Conservation (phyloP, 495 filamentous ascomycete species). For the Bacidia rubella region DNA sequence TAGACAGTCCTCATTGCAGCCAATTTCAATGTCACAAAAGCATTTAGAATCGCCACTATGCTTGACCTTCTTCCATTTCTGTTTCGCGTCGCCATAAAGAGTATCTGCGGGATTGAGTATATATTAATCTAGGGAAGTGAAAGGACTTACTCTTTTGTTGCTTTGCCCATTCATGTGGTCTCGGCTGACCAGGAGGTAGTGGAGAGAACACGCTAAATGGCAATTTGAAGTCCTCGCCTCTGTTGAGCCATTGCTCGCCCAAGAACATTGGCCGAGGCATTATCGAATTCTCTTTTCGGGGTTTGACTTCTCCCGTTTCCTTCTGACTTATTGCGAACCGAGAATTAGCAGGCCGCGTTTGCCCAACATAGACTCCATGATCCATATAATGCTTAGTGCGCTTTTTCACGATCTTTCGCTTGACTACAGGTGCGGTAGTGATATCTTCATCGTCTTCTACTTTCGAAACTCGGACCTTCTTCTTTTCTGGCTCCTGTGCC, state of each 20-base stretch:
- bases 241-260: slow-evolving; percentile 45
- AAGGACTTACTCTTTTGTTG: slow-evolving; percentile 66
- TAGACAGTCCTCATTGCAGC: slow-evolving; percentile 80
- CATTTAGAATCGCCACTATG: slow-evolving; percentile 64
- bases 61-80: slow-evolving; percentile 69
- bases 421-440: slow-evolving; percentile 14
- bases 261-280: slow-evolving; percentile 59
- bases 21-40: slow-evolving; percentile 60
- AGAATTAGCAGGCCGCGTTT: slow-evolving; percentile 49
- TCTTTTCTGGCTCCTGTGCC: slow-evolving; percentile 26
- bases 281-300: slow-evolving; percentile 26
- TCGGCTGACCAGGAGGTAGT: slow-evolving; percentile 69
- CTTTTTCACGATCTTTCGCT: slow-evolving; percentile 24
- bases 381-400: slow-evolving; percentile 59
- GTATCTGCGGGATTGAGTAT: slow-evolving; percentile 48
- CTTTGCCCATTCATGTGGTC: slow-evolving; percentile 80
- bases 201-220: slow-evolving; percentile 85
- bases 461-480: slow-evolving; percentile 37
- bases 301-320: slow-evolving; percentile 36
- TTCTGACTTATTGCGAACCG: slow-evolving; percentile 49
- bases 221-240: slow-evolving; percentile 66
- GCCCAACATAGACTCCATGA: slow-evolving; percentile 82
- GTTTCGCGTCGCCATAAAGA: slow-evolving; percentile 79
- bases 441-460: slow-evolving; percentile 29
- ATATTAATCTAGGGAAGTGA: background rate